These are phyloP conservation scores for Aspergillus aculeatinus DNA, from an alignment of 2,329 filamentous ascomycete species.

Conservation along the genomic window DNA sequence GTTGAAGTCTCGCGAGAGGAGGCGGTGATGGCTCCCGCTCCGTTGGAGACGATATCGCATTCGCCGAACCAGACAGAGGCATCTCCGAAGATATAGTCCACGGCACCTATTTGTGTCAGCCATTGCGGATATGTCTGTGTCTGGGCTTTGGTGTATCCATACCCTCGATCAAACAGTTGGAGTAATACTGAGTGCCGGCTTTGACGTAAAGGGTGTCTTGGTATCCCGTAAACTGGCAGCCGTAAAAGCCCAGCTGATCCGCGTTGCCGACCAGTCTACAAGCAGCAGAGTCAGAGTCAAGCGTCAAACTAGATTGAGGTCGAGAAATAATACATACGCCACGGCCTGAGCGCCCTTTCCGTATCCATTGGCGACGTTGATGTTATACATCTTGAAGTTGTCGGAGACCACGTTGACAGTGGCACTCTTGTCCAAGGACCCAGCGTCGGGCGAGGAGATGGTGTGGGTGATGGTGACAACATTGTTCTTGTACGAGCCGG, in stretches of 20 bases:
- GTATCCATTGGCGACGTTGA: slow-evolving; percentile 38
- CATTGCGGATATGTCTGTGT: background rate
- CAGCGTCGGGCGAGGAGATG: slow-evolving; percentile 30
- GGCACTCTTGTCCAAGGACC: slow-evolving; percentile 31
- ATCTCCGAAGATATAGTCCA: slow-evolving; percentile 39
- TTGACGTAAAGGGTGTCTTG: slow-evolving; percentile 40
- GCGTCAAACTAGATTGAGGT: background rate
- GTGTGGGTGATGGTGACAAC: slow-evolving; percentile 35
- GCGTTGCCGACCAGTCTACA: slow-evolving; percentile 29
- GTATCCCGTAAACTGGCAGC: slow-evolving; percentile 35
- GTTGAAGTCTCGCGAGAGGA: slow-evolving; percentile 24
- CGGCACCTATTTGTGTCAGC: slow-evolving; percentile 23
- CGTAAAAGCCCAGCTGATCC: slow-evolving; percentile 35
- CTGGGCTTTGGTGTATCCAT: background rate
- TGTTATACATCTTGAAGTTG: slow-evolving; percentile 36
- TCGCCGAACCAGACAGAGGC: slow-evolving; percentile 31
- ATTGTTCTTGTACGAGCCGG: slow-evolving; percentile 30
- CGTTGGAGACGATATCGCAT: slow-evolving; percentile 36
- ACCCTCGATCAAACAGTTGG: slow-evolving; percentile 34
- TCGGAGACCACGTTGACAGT: slow-evolving; percentile 31
- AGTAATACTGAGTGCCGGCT: slow-evolving; percentile 35
- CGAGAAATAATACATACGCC: slow-evolving; percentile 22
- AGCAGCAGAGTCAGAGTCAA: background rate
- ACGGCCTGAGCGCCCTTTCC: slow-evolving; percentile 36
- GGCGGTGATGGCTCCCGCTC: slow-evolving; percentile 33